Base-by-base conservation (phyloP, 495 filamentous ascomycete genomes). In the Xylaria intraflava region DNA sequence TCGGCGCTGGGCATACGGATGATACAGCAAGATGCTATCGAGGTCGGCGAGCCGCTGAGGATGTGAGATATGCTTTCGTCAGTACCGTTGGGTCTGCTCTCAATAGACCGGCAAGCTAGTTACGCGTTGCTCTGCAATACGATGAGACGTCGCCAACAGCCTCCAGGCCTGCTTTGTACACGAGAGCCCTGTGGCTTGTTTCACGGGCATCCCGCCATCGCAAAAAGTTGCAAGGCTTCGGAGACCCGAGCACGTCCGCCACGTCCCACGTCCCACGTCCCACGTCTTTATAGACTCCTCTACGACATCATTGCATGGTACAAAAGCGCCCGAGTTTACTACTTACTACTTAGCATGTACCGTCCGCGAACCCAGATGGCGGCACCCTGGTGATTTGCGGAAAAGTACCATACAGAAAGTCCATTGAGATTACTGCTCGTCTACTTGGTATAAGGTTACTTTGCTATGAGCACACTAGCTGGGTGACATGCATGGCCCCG, bases 401-500 rank as follows among this genome's bases (percentile, higher is more conserved):
- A 49, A 54, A 55, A 55, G 52, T 55, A 55, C 52, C 52, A 43
- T 55, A 55, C 52, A 55, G 44, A 33, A 31, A 35, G 26, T 38
- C 40, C 44, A 23, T 55, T 9, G 52, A 42, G 45, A 27, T 55
- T 55, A 45, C 36, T 43, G 23, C 27, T 43, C 45, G 29, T 48
- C 49, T 55, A n/a, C n/a, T n/a, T n/a, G n/a, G n/a, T n/a, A n/a
- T n/a, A 49, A 55, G 52, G 33, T 49, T 55, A 55, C 39, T 33
- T 30, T 22, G 19, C 35, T 38, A 30, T 26, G 17, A 31, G 31
- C 22, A 39, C 47, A 42, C 55, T 56, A 46, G 59, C 56, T 58
- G 50, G 60, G 60, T 54, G 53, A 62, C 56, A 64, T 59, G 51
- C 64, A 64, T 66, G 56, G 61, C 64, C 64, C 64, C 64, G 61